Evolutionary conservation across 2,329 filamentous ascomycete genomes (phyloP).

Genomic region (Neofusicoccum cordaticola): DNA sequence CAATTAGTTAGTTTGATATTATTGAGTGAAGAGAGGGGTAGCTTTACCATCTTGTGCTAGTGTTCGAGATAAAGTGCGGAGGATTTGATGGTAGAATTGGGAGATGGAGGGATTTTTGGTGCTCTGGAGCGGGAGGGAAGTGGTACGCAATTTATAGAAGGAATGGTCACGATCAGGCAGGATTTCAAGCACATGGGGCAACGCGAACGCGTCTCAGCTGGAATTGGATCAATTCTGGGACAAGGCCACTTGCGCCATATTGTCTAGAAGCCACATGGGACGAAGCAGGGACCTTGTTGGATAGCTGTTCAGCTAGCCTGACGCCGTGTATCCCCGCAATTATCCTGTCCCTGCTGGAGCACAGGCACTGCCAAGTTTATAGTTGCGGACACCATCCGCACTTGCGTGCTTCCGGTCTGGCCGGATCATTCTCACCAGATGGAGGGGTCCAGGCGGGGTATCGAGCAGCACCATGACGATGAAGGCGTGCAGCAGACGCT

Average conservation of each 20-base stretch:
- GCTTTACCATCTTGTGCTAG: background rate
- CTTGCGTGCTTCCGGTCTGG: conserved; percentile 5
- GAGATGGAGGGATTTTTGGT: background rate
- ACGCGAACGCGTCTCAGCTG: background rate
- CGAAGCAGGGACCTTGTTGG: background rate
- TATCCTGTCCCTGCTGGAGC: background rate
- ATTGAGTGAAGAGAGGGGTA: background rate
- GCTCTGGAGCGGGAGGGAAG: background rate
- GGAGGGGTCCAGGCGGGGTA: background rate
- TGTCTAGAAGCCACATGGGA: background rate
- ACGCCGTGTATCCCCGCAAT: conserved; percentile 6
- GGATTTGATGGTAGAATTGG: background rate
- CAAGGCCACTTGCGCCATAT: background rate
- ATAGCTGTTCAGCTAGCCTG: background rate
- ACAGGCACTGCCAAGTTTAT: background rate
- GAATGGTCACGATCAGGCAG: background rate
- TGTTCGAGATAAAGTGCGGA: no score
- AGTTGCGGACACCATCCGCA: background rate
- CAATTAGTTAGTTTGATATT: no score
- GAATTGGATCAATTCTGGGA: background rate
- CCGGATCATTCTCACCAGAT: background rate
- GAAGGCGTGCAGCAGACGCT: background rate
- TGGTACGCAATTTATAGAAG: background rate
- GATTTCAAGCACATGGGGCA: background rate
- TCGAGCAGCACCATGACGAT: conserved; percentile 1